These are phyloP conservation scores for Rhizopogon sp. DNA, from an alignment of 768 basidiomycete species.

Conservation along the genomic window DNA sequence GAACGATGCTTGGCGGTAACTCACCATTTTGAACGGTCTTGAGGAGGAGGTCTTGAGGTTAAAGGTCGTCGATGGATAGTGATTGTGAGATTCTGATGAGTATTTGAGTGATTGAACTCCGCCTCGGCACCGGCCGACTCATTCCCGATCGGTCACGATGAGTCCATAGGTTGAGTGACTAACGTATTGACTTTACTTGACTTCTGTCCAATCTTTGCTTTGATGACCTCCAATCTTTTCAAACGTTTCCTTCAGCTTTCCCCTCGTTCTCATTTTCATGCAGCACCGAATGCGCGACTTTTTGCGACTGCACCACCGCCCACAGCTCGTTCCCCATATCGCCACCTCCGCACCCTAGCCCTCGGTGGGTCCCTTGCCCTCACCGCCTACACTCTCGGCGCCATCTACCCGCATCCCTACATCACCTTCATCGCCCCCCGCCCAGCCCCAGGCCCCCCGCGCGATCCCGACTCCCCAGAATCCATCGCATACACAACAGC, in stretches of 20 bases:
- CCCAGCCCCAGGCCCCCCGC: conserved; percentile 65
- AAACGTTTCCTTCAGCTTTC: conserved; percentile 1
- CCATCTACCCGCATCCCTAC: conserved; percentile 65
- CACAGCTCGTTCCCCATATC: background rate
- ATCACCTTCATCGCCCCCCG: conserved; percentile 71
- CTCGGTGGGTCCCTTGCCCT: conserved; percentile 18
- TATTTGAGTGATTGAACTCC: conserved; percentile 9
- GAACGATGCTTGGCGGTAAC: conserved; percentile 19
- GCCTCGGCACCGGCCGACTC: conserved; percentile 17
- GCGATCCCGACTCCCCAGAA: conserved; percentile 47
- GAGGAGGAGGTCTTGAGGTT: conserved; percentile 28
- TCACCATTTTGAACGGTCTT: conserved; percentile 53
- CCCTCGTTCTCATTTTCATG: background rate
- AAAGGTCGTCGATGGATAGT: background rate
- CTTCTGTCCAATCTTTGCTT: no score
- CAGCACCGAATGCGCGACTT: conserved; percentile 5
- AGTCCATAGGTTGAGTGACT: no score
- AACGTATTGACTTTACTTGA: no score
- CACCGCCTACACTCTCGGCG: conserved; percentile 45
- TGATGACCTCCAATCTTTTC: conserved; percentile 7
- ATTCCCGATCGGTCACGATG: no score
- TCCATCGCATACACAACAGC: conserved; percentile 50
- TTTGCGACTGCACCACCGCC: conserved; percentile 11
- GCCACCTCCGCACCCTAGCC: conserved; percentile 10
- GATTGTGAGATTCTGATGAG: background rate